A percentile compares a stretch with the other conserved stretches of the same genome.
Conservation (phyloP, 805 yeast species). For the Yarrowia bubula region DNA sequence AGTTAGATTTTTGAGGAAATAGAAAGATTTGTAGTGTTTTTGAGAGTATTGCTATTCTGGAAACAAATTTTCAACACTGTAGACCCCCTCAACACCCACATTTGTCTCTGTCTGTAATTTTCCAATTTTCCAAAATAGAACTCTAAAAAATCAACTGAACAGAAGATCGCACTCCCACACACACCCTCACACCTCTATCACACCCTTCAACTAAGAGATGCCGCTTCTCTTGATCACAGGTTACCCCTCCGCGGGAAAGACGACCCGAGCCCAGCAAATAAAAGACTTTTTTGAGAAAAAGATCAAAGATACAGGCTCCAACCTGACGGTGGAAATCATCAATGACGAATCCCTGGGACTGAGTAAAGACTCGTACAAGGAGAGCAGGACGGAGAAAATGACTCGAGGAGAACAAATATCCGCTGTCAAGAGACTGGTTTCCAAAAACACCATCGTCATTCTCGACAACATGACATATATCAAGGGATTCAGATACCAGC, state of each 20-base stretch:
- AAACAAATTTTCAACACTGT: too few species aligned
- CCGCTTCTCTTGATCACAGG: constrained; percentile 85
- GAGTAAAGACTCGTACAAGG: constrained; percentile 61
- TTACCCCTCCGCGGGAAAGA: constrained; percentile 80
- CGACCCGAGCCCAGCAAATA: constrained; percentile 65
- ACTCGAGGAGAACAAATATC: constrained; percentile 82
- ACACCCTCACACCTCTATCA: neutral
- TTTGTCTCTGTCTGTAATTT: neutral
- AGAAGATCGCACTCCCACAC: neutral
- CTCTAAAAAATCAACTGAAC: neutral
- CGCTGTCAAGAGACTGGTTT: constrained; percentile 79
- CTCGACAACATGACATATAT: constrained; percentile 85
- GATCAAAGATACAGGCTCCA: constrained; percentile 48
- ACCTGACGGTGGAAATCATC: constrained; percentile 63
- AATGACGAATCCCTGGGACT: constrained; percentile 79
- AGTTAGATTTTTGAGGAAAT: too few species aligned
- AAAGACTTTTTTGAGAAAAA: constrained; percentile 49
- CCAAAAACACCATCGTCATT: constrained; percentile 68
- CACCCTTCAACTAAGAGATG: constrained; percentile 49
- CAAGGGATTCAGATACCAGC: constrained; percentile 92
- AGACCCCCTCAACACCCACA: too few species aligned
- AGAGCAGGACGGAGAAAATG: constrained; percentile 72
- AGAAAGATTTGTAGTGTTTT: too few species aligned
- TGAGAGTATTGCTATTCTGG: too few species aligned
- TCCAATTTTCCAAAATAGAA: neutral